Evolutionary conservation across 2,329 filamentous ascomycete genomes (phyloP).

Genomic region (Monosporascus sp.): DNA sequence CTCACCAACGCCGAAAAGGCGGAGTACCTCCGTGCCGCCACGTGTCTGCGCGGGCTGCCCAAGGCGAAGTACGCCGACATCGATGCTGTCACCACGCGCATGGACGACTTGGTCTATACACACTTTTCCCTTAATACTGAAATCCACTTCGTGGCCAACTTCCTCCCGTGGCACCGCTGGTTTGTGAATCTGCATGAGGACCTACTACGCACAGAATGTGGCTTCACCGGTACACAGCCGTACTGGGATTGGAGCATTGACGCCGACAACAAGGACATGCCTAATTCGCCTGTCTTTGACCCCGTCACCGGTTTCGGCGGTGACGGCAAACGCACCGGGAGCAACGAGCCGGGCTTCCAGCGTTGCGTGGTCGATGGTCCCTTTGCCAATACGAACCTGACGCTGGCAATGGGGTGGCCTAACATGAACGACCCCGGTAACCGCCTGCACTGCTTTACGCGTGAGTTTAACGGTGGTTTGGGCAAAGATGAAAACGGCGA

Average conservation of each 20-base stretch:
- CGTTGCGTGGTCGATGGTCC: conserved; percentile 20
- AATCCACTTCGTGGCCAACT: conserved; percentile 20
- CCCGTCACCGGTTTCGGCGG: conserved; percentile 27
- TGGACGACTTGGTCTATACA: too few species aligned
- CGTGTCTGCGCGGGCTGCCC: not conserved
- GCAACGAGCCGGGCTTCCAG: conserved; percentile 4
- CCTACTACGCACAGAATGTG: conserved; percentile 24
- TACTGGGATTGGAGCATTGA: conserved; percentile 27
- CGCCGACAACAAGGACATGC: not conserved
- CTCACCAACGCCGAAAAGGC: conserved; percentile 10
- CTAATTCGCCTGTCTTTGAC: conserved; percentile 26
- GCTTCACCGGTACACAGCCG: conserved; percentile 27
- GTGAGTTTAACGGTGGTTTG: conserved; percentile 10
- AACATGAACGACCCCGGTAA: conserved; percentile 8
- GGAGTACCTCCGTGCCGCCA: too few species aligned
- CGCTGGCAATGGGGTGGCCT: conserved; percentile 13
- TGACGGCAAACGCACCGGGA: conserved; percentile 14
- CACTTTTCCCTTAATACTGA: conserved; percentile 3
- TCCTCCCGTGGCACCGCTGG: conserved; percentile 32
- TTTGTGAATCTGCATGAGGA: conserved; percentile 26
- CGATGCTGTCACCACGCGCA: too few species aligned
- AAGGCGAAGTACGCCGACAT: too few species aligned
- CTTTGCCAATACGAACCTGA: conserved; percentile 14
- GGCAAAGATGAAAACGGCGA: too few species aligned
- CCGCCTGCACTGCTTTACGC: conserved; percentile 14